Evolutionary conservation across 805 yeast species (phyloP), one percentile per base, ranked within the genome.

Genomic region (Saccharomycopsis amapae): DNA sequence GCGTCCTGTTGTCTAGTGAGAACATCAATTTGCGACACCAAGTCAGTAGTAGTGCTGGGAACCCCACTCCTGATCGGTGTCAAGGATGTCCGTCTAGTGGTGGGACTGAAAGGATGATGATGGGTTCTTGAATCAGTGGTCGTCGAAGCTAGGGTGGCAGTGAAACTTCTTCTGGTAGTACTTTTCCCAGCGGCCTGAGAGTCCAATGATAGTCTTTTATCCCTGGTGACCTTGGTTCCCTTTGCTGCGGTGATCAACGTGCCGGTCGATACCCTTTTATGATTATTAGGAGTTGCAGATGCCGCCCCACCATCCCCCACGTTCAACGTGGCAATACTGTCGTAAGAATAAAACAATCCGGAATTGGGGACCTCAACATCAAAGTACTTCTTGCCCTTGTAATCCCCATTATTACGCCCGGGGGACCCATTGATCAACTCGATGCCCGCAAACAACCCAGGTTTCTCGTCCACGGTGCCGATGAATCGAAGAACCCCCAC

Each of bases 361-460:
- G 87, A 70, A 46, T 73, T 73, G 0, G 88, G 83, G 30, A 58
- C 63, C 4, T 67, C 63, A 0, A 89, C 85, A 3, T 68, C 66
- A 58, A 89, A 89, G 59, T 88, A 88, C 44, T 67, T 67, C 5
- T 66, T 59, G 0, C 95, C 95, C 47, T 81, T 75, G 38, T 79
- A 87, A 35, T 75, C 73, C n/a, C 98, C 98, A 45, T 78, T 75
- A 58, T 90, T 93, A 61, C 86, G 85, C 19, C 98, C 98, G 45
- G 76, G 68, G 4, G 67, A 58, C 0, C 74, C 65, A 34, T 76
- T 72, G n/a, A 78, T 56, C 36, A 90, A 66, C 60, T 90, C 97
- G 4, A 90, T 72, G 2, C 98, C 98, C 4, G 89, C 96, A 66
- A 80, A 90, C 9, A 71, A 68, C 0, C 96, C 95, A 5, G 65